These are phyloP conservation scores for Ulmus americana DNA, from an alignment of 331 rosid species.

Conservation along the genomic window DNA sequence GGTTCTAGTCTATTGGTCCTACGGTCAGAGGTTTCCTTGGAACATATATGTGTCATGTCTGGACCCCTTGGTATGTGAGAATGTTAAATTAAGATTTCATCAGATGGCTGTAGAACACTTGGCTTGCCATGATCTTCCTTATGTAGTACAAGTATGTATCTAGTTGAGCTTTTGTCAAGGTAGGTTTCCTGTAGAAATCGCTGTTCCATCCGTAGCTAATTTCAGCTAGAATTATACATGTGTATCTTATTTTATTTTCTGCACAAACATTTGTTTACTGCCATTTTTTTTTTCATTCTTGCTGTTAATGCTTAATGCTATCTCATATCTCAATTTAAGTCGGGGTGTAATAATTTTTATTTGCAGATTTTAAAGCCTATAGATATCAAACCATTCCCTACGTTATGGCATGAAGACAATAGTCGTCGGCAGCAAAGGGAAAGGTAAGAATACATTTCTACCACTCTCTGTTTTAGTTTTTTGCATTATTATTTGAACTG, in stretches of 20 bases:
- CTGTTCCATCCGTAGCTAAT: background rate
- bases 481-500: constrained; percentile 10
- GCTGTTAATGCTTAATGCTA: background rate
- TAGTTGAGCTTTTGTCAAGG: background rate
- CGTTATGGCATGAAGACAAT: constrained; percentile 92
- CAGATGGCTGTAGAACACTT: no score
- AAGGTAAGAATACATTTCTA: constrained; percentile 45
- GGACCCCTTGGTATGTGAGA: background rate
- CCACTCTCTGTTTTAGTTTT: constrained; percentile 13
- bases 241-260: no score
- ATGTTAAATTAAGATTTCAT: background rate
- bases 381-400: constrained; percentile 75
- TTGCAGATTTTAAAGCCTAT: constrained; percentile 63
- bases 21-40: constrained; percentile 10
- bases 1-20: background rate
- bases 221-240: background rate
- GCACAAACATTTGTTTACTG: constrained; percentile 3
- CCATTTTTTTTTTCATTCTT: background rate
- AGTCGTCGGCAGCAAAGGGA: constrained; percentile 71
- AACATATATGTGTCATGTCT: background rate
- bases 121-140: no score
- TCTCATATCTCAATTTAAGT: background rate
- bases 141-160: background rate
- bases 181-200: background rate
- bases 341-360: constrained; percentile 6